phyloP scores from a whole-genome alignment of 106 monocot species.

The Narthecium ossifragum region DNA sequence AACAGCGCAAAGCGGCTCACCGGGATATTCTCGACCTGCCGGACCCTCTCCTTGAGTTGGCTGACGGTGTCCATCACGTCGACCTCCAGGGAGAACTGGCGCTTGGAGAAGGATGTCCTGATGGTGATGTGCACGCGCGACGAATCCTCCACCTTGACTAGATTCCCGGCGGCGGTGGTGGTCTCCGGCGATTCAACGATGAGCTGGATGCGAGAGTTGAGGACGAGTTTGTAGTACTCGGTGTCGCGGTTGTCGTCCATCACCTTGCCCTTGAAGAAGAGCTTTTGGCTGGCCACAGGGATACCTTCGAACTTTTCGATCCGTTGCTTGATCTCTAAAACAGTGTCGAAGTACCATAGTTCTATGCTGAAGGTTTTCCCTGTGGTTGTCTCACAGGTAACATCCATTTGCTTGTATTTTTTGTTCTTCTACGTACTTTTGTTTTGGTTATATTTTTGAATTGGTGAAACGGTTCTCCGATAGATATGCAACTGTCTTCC shows the following conservation, averaged over 20 bases:
- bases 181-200: not conserved
- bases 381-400: slow-evolving; percentile 11
- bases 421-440: not conserved
- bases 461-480: too few relatives aligned
- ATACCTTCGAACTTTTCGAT: slow-evolving; percentile 17
- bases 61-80: too few relatives aligned
- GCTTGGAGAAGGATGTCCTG: not conserved
- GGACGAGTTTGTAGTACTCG: slow-evolving; percentile 10
- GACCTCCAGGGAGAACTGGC: not conserved
- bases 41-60: too few relatives aligned
- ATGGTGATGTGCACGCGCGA: not conserved
- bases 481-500: too few relatives aligned
- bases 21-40: too few relatives aligned
- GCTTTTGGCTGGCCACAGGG: slow-evolving; percentile 7
- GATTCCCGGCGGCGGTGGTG: not conserved
- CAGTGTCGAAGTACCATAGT: slow-evolving; percentile 29
- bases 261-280: slow-evolving; percentile 7
- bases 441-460: too few relatives aligned
- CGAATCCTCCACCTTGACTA: not conserved
- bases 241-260: slow-evolving; percentile 10
- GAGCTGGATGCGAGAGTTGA: slow-evolving; percentile 12
- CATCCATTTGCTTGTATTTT: slow-evolving; percentile 3
- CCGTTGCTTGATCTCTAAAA: slow-evolving; percentile 26
- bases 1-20: not conserved
- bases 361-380: slow-evolving; percentile 14